Evolutionary conservation across 2,329 filamentous ascomycete species (phyloP).

Genomic region (Cercospora beticola): DNA sequence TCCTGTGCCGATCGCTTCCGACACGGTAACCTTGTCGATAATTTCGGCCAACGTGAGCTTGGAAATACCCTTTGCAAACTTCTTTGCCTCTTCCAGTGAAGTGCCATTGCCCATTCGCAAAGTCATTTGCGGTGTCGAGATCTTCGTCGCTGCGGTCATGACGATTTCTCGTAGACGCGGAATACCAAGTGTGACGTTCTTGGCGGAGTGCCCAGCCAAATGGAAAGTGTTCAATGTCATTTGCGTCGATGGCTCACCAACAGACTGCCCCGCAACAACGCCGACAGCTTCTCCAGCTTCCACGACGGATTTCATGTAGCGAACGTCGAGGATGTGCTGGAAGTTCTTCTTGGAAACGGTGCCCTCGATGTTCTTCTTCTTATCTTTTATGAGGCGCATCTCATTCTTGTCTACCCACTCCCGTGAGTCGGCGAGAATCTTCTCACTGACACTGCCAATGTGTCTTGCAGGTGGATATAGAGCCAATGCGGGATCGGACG

Average conservation of each 20-base stretch:
- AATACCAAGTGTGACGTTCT: conserved; percentile 98
- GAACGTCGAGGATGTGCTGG: conserved; percentile 80
- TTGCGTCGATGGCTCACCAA: conserved; percentile 95
- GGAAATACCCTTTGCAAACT: conserved; percentile 89
- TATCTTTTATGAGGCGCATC: conserved; percentile 55
- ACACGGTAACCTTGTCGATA: conserved; percentile 75
- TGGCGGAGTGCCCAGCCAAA: conserved; percentile 95
- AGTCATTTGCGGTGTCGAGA: conserved; percentile 89
- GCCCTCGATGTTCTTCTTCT: conserved; percentile 54
- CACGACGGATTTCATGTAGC: conserved; percentile 87
- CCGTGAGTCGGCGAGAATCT: conserved; percentile 70
- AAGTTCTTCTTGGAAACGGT: conserved; percentile 67
- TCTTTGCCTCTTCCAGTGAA: conserved; percentile 65
- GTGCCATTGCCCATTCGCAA: conserved; percentile 74
- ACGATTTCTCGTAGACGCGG: conserved; percentile 94
- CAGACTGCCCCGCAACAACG: conserved; percentile 92
- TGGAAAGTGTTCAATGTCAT: conserved; percentile 99
- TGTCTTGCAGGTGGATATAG: conserved; percentile 73
- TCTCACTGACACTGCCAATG: conserved; percentile 85
- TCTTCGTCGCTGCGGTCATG: conserved; percentile 90
- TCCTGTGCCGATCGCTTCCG: conserved; percentile 74
- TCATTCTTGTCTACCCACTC: conserved; percentile 74
- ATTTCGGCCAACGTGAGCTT: conserved; percentile 80
- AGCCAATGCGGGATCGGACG: conserved; percentile 73
- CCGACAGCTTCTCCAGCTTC: conserved; percentile 96